Evolutionary conservation across 768 basidiomycete species (phyloP), one percentile per base, ranked within the genome.

Genomic region (Pulveroboletus sp.): DNA sequence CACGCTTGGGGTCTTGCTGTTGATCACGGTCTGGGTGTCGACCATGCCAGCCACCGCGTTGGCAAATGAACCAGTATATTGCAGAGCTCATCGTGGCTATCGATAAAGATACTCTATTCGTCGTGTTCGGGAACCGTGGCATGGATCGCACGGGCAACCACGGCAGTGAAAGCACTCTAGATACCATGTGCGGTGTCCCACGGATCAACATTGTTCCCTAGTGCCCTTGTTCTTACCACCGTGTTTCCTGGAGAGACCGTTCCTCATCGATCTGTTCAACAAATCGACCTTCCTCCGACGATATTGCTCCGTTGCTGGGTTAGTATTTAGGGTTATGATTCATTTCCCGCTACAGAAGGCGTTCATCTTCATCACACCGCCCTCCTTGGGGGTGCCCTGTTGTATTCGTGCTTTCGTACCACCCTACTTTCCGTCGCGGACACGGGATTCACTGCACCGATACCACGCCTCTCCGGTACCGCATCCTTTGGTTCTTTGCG

Each of bases 91-190:
- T 98, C 6, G 77, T 81, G 0, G 56, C 74, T 14, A 63, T 96
- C 42, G 86, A 96, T 46, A 74, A 88, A n/a, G 87, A 95, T 43
- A 98, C 96, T 0, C 73, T 99, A 0, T 76, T 99, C 6, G 81
- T 99, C 47, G 78, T 99, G 2, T 73, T 98, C 1, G 96, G 96
- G 1, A 95, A 99, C 63, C 96, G 98, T 60, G 96, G 96, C 0
- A 98, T 99, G 96, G 93, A 97, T 60, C 74, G 79, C 34, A 78
- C 86, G 19, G 96, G 96, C 2, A 94, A 99, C 59, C 95, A 98
- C 57, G 96, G 96, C 0, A 95, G 96, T 2, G 96, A 97, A 59
- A 85, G 86, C 1, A 72, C 74, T 5, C 77, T 86, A 24, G 95
- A 99, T 63, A 91, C 92, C 0, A 85, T 88, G 11, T 75, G 63